Percentiles rank a stretch among this genome's conserved stretches.
phyloP scores from a whole-genome alignment of 2,329 filamentous ascomycete species.

The Pestalotiopsis sp. region DNA sequence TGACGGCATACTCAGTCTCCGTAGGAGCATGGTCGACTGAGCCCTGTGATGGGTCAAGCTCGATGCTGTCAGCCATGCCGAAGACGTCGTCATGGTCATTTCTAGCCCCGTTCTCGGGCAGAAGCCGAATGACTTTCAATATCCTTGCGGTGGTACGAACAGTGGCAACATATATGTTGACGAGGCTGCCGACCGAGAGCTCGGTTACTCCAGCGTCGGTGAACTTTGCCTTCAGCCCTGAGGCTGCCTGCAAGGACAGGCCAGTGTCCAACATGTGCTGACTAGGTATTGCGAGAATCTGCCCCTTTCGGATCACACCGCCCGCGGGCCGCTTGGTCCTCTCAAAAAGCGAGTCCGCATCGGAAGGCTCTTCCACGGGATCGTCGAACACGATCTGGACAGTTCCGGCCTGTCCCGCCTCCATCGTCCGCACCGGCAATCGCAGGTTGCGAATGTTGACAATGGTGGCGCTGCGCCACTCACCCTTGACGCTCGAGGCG shows the following conservation, averaged over 20 bases:
- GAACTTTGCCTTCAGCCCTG: conserved; percentile 74
- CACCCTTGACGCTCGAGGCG: conserved; percentile 56
- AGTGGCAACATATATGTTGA: conserved; percentile 87
- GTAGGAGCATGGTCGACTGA: conserved; percentile 26
- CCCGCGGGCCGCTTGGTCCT: conserved; percentile 30
- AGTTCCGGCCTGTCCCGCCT: conserved; percentile 85
- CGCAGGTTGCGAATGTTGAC: conserved; percentile 88
- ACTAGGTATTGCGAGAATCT: conserved; percentile 73
- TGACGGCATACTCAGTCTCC: conserved; percentile 53
- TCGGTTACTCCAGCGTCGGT: conserved; percentile 62
- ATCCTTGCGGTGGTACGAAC: conserved; percentile 82
- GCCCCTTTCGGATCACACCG: conserved; percentile 70
- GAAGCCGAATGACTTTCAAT: conserved; percentile 50
- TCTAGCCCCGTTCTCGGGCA: conserved; percentile 26
- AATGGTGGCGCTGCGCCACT: conserved; percentile 81
- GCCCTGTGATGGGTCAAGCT: conserved; percentile 34
- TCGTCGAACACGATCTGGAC: conserved; percentile 73
- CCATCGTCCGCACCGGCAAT: conserved; percentile 75
- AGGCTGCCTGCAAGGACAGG: conserved; percentile 64
- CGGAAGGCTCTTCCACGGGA: conserved; percentile 33
- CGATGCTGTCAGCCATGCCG: conserved; percentile 52
- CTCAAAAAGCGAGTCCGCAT: conserved; percentile 29
- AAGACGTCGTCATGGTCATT: conserved; percentile 59
- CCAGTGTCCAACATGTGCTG: conserved; percentile 59
- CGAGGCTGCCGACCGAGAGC: conserved; percentile 67